Base-by-base conservation (phyloP, 352 stramenopile genomes). In the Phytophthora sp. region DNA sequence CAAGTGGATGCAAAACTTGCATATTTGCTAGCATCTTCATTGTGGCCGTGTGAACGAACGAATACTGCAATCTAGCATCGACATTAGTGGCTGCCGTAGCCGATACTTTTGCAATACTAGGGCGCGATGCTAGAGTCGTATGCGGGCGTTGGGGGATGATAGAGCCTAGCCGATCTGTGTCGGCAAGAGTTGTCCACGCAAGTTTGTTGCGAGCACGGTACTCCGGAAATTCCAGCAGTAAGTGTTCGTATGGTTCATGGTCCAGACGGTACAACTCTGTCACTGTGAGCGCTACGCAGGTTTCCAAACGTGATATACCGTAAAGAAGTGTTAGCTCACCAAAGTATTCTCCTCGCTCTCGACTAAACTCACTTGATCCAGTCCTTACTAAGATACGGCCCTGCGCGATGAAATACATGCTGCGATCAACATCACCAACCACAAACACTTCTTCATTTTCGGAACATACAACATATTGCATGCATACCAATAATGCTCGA, bases 331-430 rank as follows among this genome's bases (percentile, higher is more conserved):
- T 68, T 23, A 87, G 50, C 59, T 89, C 82, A 4, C 82, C 82
- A 50, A 91, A 91, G 43, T 76, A 85, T 4, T 88, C 79, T 11
- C 82, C 82, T 9, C 74, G 70, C 15, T 89, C 82, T n/a, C 83
- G 84, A 1, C 62, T 77, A 27, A 58, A 30, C 21, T 91, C 84
- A 5, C 41, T 69, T 1, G 66, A 68, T n/a, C 74, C 73, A 1
- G 77, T 62, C 49, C 80, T 89, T 17, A 92, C 69, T 26, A 92
- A 60, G 8, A 94, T 50, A 6, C 80, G 82, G 0, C 86, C 86
- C 3, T 76, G 58, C 0, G 77, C 71, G 45, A 94, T 92, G 31
- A 94, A 92, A 54, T 94, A 94, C 86, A 94, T 93, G 53, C 69
- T 87, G 5, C 81, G 68, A 44, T 92, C 84, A 15, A 92, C 81